phyloP scores from a whole-genome alignment of 352 stramenopile species.

The Phytopythium chamaehyphon region DNA sequence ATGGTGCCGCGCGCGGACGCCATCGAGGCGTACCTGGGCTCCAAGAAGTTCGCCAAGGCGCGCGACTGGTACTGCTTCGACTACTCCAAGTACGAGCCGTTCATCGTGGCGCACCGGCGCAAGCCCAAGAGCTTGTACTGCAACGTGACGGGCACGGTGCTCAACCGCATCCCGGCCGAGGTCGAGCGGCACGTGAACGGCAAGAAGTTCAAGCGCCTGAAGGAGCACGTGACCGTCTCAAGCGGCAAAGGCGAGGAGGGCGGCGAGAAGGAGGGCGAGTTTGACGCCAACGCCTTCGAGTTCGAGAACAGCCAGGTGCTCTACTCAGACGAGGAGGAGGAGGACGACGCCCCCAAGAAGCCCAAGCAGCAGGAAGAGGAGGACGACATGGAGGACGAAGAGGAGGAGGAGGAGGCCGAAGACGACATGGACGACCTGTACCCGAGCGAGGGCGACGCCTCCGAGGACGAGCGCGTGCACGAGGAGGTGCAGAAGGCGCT shows the following conservation, averaged over 20 bases:
- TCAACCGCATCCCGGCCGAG: conserved; percentile 88
- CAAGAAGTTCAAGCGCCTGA: conserved; percentile 82
- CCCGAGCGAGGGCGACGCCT: conserved; percentile 40
- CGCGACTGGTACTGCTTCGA: conserved; percentile 88
- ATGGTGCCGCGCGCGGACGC: conserved; percentile 57
- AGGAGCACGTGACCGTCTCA: conserved; percentile 61
- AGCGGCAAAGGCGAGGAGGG: conserved; percentile 24
- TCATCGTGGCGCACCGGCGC: conserved; percentile 84
- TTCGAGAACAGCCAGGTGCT: conserved; percentile 76
- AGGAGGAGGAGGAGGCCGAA: conserved; percentile 18
- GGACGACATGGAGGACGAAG: conserved; percentile 16
- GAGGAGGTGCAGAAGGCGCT: conserved; percentile 33
- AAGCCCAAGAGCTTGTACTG: conserved; percentile 85
- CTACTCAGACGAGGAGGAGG: conserved; percentile 62
- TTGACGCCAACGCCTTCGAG: conserved; percentile 80
- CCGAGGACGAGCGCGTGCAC: conserved; percentile 30
- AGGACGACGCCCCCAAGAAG: conserved; percentile 17
- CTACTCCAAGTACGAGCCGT: conserved; percentile 90
- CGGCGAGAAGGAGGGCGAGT: conserved; percentile 34
- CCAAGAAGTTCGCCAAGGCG: conserved; percentile 80
- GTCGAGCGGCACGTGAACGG: conserved; percentile 88
- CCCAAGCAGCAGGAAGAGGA: conserved; percentile 10
- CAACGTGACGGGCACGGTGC: conserved; percentile 76
- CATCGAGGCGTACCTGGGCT: conserved; percentile 62
- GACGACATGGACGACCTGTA: conserved; percentile 69